A percentile compares a stretch with the other conserved stretches of the same genome.
Conservation (phyloP, 495 filamentous ascomycete species). For the Neurospora intermedia region DNA sequence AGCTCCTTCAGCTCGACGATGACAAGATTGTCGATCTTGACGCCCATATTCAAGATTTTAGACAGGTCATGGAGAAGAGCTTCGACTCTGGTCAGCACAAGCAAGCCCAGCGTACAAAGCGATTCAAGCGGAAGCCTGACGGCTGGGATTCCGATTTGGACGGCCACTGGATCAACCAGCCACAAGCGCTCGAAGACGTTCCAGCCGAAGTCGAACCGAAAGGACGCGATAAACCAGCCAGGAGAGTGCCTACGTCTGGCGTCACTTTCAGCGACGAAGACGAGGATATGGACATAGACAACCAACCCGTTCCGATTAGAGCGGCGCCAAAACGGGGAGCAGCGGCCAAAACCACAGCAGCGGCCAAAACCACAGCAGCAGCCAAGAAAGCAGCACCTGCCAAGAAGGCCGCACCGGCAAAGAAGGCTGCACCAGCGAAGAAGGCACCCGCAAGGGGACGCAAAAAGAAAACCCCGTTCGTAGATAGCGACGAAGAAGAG, state of each 20-base stretch:
- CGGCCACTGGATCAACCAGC: slow-evolving; percentile 74
- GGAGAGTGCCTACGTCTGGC: slow-evolving; percentile 2
- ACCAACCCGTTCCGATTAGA: slow-evolving; percentile 16
- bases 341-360: slow-evolving; percentile 27
- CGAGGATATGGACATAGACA: slow-evolving; percentile 28
- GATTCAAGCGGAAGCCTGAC: slow-evolving; percentile 64
- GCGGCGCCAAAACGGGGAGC: slow-evolving; percentile 25
- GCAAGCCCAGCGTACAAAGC: slow-evolving; percentile 40
- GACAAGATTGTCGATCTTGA: slow-evolving; percentile 51
- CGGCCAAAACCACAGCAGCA: slow-evolving; percentile 32
- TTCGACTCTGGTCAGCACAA: slow-evolving; percentile 60
- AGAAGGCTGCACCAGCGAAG: slow-evolving; percentile 26
- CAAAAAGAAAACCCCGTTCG: slow-evolving; percentile 42
- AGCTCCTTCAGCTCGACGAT: slow-evolving; percentile 58
- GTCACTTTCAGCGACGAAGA: slow-evolving; percentile 19
- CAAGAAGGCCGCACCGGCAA: slow-evolving; percentile 29
- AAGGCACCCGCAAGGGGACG: slow-evolving; percentile 29
- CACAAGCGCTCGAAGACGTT: slow-evolving; percentile 49
- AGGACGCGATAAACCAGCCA: slow-evolving; percentile 20
- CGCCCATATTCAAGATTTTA: slow-evolving; percentile 60
- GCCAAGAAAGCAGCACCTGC: slow-evolving; percentile 29
- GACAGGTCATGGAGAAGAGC: slow-evolving; percentile 56
- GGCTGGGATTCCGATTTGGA: slow-evolving; percentile 80
- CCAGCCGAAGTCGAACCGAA: slow-evolving; percentile 30
- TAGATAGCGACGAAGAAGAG: slow-evolving; percentile 51